Evolutionary conservation across 129 eudicot genomes (phyloP), one percentile per base, ranked within the genome.

Genomic region (carrot (Daucus carota)): DNA sequence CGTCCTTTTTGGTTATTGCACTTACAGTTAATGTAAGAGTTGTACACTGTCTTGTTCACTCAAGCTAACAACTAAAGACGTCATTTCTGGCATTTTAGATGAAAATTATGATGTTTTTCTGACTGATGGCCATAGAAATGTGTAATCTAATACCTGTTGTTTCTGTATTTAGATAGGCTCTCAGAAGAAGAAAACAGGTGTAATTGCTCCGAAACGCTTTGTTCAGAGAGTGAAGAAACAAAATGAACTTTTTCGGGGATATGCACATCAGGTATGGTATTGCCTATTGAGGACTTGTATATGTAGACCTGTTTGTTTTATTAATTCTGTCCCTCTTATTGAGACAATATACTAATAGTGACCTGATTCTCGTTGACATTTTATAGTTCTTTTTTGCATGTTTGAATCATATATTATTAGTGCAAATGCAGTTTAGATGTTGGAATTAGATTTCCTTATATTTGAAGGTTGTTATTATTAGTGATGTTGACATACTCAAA

Each of bases 181-280:
- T 44, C 97, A 89, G 76, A 90, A 90, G 92, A 93, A 93, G 91
- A 93, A 93, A 90, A 93, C 98, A 45, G 97, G 98, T 75, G 97
- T 93, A 59, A 78, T 93, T 81, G 96, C 98, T 84, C 98, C 97
- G 46, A 93, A 88, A 80, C 96, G 97, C 75, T 92, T 92, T 83
- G 97, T 92, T 52, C 98, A 90, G 80, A 84, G 97, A 84, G 89
- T 90, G 77, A 85, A 90, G 86, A 93, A 90, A 83, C 85, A 93
- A 76, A 90, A 93, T 81, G 98, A 93, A 76, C 82, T 83, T 65
- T 93, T 93, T 78, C 88, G 97, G 57, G 92, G 97, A 31, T 90
- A 88, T 82, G 91, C 91, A 96, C 98, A 90, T 85, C 96, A 90
- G 97, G 97, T 93, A 80, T 77, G 73, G 28, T 79, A 82, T 76